Percentiles rank a stretch among this genome's conserved stretches.
phyloP scores from a whole-genome alignment of 805 yeast species.

The Saccharomycopsis babjevae region DNA sequence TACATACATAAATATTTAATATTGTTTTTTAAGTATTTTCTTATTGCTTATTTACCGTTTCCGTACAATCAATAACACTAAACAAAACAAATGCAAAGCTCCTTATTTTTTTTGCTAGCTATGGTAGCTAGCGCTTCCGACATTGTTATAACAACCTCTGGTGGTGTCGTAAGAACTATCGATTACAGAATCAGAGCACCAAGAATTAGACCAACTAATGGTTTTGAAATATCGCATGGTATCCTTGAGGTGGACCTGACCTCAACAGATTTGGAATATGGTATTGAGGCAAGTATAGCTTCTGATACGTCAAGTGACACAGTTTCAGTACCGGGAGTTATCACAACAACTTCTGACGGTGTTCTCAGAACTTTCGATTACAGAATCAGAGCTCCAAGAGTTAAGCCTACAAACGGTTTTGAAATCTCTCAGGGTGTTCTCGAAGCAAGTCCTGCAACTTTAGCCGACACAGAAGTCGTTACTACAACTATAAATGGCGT shows the following conservation, averaged over 20 bases:
- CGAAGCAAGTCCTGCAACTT: neutral
- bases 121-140: neutral
- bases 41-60: neutral
- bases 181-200: conserved; percentile 9
- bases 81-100: neutral
- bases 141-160: neutral
- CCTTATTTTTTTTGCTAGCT: neutral
- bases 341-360: conserved; percentile 1
- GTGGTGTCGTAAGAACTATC: conserved; percentile 3
- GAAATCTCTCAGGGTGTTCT: neutral
- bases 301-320: neutral
- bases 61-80: neutral
- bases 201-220: conserved; percentile 1
- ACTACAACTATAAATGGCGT: neutral
- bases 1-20: no score
- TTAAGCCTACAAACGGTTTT: neutral
- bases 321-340: neutral
- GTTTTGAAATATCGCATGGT: neutral
- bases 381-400: conserved; percentile 9
- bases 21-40: no score
- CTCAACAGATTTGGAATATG: neutral
- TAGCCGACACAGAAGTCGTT: neutral
- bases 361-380: neutral
- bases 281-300: neutral
- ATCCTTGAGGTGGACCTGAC: neutral